phyloP scores from a whole-genome alignment of 257 asterid genomes.

The Nicotiana paniculata region DNA sequence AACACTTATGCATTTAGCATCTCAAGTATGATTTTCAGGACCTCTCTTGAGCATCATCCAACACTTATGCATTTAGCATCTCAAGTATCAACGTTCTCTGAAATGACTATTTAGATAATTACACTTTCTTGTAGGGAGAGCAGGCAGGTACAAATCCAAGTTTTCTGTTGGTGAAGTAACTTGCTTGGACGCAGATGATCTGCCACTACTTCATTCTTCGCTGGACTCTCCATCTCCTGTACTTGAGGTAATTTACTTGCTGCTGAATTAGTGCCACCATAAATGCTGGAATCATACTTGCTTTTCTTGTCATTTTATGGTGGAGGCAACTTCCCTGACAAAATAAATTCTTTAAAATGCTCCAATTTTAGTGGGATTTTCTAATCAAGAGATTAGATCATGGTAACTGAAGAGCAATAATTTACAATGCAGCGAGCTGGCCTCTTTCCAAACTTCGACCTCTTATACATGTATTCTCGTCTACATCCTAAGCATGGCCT shows the following conservation, averaged over 20 bases:
- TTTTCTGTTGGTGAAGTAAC: constrained; percentile 89
- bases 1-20: neutral
- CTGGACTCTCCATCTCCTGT: constrained; percentile 70
- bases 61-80: neutral
- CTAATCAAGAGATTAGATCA: neutral
- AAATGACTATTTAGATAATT: neutral
- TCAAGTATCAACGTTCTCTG: neutral
- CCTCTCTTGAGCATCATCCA: neutral
- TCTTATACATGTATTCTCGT: constrained; percentile 67
- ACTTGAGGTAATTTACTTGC: constrained; percentile 50
- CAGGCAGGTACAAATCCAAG: constrained; percentile 89
- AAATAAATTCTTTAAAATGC: neutral
- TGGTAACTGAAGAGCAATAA: constrained; percentile 9
- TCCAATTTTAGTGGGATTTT: neutral
- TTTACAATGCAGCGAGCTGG: constrained; percentile 76
- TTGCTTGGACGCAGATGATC: constrained; percentile 53
- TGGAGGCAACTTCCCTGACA: neutral
- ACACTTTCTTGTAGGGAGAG: constrained; percentile 70
- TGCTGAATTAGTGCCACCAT: constrained; percentile 6
- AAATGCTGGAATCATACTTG: neutral
- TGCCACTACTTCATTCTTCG: constrained; percentile 78
- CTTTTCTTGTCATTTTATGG: neutral
- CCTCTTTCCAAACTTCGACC: constrained; percentile 81
- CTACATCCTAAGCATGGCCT: constrained; percentile 59
- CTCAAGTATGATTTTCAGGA: neutral